A percentile compares a stretch with the other conserved stretches of the same genome.
Conservation (phyloP, 2,329 filamentous ascomycete species). For the Aspergillus brasiliensis region DNA sequence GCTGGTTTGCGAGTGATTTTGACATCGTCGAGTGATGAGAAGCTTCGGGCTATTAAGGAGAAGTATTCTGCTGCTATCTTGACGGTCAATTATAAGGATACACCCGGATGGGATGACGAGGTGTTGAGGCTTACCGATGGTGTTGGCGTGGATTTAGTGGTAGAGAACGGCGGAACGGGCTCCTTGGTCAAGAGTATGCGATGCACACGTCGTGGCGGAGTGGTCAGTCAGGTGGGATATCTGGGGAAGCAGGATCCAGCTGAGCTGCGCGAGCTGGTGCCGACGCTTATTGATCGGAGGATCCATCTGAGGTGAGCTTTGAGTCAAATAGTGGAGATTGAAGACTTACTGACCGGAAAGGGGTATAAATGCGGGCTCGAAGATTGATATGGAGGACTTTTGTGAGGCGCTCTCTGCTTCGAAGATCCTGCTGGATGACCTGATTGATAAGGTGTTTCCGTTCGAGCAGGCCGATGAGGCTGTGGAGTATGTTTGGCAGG, state of each 20-base stretch:
- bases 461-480: conserved; percentile 48
- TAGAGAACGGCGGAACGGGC: conserved; percentile 44
- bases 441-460: conserved; percentile 41
- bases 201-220: conserved; percentile 46
- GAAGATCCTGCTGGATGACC: conserved; percentile 32
- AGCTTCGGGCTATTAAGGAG: conserved; percentile 32
- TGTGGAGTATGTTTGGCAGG: conserved; percentile 46
- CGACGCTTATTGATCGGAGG: conserved; percentile 42
- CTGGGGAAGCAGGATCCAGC: conserved; percentile 34
- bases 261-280: conserved; percentile 38
- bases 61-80: conserved; percentile 26
- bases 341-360: conserved; percentile 16
- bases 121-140: conserved; percentile 36
- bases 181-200: conserved; percentile 44
- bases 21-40: conserved; percentile 41
- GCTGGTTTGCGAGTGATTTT: conserved; percentile 41
- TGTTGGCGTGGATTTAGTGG: conserved; percentile 39
- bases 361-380: conserved; percentile 47
- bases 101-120: conserved; percentile 35
- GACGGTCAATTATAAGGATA: conserved; percentile 37
- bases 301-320: conserved; percentile 33
- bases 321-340: background rate
- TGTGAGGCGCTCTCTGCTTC: conserved; percentile 36
- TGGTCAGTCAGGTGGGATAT: conserved; percentile 49
- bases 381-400: conserved; percentile 45